phyloP scores from a whole-genome alignment of 2,329 filamentous ascomycete genomes.

The Phaeophleospora eucalypticola region DNA sequence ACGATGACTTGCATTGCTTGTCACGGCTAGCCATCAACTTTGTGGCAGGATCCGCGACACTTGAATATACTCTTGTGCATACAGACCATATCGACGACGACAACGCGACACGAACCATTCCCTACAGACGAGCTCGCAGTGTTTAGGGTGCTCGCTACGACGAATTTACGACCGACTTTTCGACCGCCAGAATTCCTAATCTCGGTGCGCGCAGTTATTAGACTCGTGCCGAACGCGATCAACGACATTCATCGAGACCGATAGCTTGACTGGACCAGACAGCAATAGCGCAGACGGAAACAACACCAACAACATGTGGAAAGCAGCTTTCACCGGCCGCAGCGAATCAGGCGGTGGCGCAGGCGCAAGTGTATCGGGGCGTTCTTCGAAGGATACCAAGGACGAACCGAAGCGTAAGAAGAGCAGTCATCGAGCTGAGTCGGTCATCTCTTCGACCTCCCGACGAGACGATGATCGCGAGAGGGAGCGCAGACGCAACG shows the following conservation, averaged over 20 bases:
- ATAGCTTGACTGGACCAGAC: not conserved
- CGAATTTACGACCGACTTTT: constrained; percentile 1
- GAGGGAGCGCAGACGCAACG: constrained; percentile 21
- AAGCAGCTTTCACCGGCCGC: constrained; percentile 33
- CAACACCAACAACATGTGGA: constrained; percentile 27
- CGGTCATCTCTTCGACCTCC: constrained; percentile 21
- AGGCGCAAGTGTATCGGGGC: constrained; percentile 12
- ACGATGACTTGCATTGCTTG: constrained; percentile 6
- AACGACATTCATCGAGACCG: not conserved
- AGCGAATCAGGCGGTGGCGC: constrained; percentile 27
- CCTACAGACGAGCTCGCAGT: constrained; percentile 4
- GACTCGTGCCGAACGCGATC: not conserved
- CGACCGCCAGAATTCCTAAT: not conserved
- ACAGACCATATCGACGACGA: constrained; percentile 1
- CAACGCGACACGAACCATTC: constrained; percentile 7
- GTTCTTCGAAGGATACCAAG: constrained; percentile 8
- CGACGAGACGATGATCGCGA: constrained; percentile 23
- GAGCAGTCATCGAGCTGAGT: constrained; percentile 23
- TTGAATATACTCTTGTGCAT: constrained; percentile 2
- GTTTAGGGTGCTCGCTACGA: constrained; percentile 6
- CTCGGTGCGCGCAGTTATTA: not conserved
- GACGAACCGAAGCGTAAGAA: constrained; percentile 24
- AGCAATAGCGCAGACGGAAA: not conserved
- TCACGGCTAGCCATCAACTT: not conserved
- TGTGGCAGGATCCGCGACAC: not conserved